These are phyloP conservation scores for Trichoderma guizhouense DNA, from an alignment of 2,329 filamentous ascomycete species.

Conservation along the genomic window DNA sequence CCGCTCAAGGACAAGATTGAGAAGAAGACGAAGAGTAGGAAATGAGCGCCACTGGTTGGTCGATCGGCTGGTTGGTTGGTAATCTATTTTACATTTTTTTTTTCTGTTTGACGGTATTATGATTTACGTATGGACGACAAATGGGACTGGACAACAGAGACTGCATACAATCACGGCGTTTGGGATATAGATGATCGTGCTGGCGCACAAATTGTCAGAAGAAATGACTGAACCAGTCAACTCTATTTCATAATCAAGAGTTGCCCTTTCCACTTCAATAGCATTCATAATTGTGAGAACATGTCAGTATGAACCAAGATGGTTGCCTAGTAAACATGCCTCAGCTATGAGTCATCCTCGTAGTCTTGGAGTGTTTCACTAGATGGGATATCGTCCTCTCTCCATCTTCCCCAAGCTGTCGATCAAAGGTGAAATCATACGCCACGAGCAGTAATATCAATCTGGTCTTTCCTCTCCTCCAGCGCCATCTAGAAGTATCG, in stretches of 20 bases:
- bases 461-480: not conserved
- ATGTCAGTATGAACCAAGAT: not conserved
- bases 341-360: not conserved
- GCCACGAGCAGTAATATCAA: not conserved
- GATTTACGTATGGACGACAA: not conserved
- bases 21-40: slow-evolving; percentile 36
- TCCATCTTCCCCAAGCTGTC: not conserved
- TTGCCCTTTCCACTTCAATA: not conserved
- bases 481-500: slow-evolving; percentile 4
- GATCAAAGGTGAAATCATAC: not conserved
- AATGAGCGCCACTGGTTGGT: slow-evolving; percentile 17
- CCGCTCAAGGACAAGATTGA: slow-evolving; percentile 50
- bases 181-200: not conserved
- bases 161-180: slow-evolving; percentile 11
- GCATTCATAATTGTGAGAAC: not conserved
- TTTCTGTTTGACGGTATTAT: not conserved
- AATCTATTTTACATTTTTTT: not conserved
- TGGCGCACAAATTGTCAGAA: not conserved
- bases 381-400: not conserved
- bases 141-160: not conserved
- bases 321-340: not conserved
- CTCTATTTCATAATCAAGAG: not conserved
- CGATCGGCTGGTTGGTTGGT: no score
- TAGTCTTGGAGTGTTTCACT: not conserved
- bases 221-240: not conserved